Evolutionary conservation across 1,139 yeast genomes (phyloP), one percentile per base, ranked within the genome.

Genomic region (Candida tropicalis): DNA sequence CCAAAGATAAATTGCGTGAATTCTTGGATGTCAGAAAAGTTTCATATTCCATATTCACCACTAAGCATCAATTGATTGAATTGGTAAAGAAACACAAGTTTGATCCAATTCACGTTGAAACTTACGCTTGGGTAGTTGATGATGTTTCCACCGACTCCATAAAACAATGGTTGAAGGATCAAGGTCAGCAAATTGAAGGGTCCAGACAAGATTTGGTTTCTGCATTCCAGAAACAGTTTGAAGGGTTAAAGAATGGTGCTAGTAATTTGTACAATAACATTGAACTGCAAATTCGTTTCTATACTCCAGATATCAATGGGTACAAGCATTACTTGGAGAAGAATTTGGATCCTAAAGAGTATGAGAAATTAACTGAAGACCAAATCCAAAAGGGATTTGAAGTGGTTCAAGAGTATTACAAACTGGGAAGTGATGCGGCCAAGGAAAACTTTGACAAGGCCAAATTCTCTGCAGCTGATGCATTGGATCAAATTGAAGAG

Each of bases 1-100:
- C 77, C 22, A 72, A 72, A 52, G 72, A 66, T 23, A 67, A 78
- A 43, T 68, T 82, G 48, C 71, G 67, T 55, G 68, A 73, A 25
- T 82, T 76, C 57, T 65, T 82, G 47, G 71, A 70, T 39, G 68
- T 78, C 6, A 76, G 87, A 49, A 77, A 76, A 22, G 64, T 81
- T 25, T 57, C 66, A 12, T 66, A 73, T 40, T 77, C 83, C 17
- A 62, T 65, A 26, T 65, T 73, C 42, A 65, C 79, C 15, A 69
- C 79, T 29, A 73, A 70, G 51, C 60, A 66, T 24, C 71, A 79
- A 45, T 66, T 82, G 51, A 59, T 75, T 36, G 68, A 75, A 26
- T 60, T 76, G 35, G 85, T 77, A 4, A 68, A 72, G 49, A 57
- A 67, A 45, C 65, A 73, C 59, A 72, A 72, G 55, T 64, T 70